Conservation (phyloP, 768 basidiomycete species). For the Neoboletus brunneissimus region DNA sequence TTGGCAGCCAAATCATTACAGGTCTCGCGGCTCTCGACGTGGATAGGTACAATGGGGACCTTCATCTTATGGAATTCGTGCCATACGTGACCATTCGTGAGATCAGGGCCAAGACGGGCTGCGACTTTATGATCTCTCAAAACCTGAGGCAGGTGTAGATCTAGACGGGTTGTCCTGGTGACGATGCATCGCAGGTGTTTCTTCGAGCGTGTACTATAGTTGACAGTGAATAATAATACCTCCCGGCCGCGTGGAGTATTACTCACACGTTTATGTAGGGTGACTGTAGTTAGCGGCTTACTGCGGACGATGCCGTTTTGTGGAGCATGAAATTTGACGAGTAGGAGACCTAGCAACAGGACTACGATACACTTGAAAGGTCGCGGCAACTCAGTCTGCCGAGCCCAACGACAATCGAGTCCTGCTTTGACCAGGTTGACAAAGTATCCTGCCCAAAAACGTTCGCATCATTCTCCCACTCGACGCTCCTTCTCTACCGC, state of each 20-base stretch:
- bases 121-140: slow-evolving; percentile 62
- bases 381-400: not conserved
- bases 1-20: slow-evolving; percentile 86
- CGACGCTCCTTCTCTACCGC: slow-evolving; percentile 6
- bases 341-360: not conserved
- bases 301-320: slow-evolving; percentile 16
- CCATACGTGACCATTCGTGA: slow-evolving; percentile 79
- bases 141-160: slow-evolving; percentile 48
- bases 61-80: slow-evolving; percentile 74
- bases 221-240: not conserved
- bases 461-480: not conserved
- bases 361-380: not conserved
- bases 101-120: slow-evolving; percentile 77
- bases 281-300: slow-evolving; percentile 3
- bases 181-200: not conserved
- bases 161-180: slow-evolving; percentile 8
- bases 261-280: not conserved
- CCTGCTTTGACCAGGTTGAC: slow-evolving; percentile 11
- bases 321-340: slow-evolving; percentile 17
- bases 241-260: no score
- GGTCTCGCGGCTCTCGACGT: slow-evolving; percentile 89
- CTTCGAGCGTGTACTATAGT: not conserved
- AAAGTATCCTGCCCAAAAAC: slow-evolving; percentile 6
- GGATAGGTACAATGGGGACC: slow-evolving; percentile 63
- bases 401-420: not conserved